A percentile compares a stretch with the other conserved stretches of the same genome.
Evolutionary conservation across 768 basidiomycete species (phyloP).

Genomic region (Tulasnella sp.): DNA sequence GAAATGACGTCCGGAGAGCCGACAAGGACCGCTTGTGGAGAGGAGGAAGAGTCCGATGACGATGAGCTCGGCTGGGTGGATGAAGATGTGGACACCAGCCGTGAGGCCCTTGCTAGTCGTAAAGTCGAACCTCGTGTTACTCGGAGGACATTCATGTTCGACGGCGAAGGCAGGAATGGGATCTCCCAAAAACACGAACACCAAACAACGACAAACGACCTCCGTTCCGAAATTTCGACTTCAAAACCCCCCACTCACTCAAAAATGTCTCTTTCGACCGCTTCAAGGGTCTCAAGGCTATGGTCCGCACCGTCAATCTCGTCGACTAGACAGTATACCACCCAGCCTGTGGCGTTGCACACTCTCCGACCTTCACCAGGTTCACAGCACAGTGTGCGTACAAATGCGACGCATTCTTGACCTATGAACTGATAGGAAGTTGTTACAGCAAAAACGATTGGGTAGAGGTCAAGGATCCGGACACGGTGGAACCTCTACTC

Average conservation of each 20-base stretch:
- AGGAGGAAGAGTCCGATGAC: not conserved
- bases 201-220: not conserved
- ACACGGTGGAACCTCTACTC: conserved; percentile 82
- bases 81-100: not conserved
- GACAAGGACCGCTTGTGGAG: conserved; percentile 28
- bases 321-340: not conserved
- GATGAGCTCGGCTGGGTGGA: not conserved
- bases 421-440: not conserved
- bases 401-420: not conserved
- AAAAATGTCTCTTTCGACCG: not conserved
- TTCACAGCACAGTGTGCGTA: not conserved
- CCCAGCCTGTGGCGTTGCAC: not conserved
- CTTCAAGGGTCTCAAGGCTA: not conserved
- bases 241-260: not conserved
- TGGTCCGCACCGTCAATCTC: not conserved
- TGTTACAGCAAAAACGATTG: conserved; percentile 74
- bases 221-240: not conserved
- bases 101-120: not conserved
- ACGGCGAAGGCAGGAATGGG: not conserved
- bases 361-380: conserved; percentile 2
- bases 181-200: conserved; percentile 1
- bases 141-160: not conserved
- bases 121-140: not conserved
- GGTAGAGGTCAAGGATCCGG: conserved; percentile 90
- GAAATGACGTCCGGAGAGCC: conserved; percentile 71